A percentile compares a stretch with the other conserved stretches of the same genome.
These are phyloP conservation scores for Eucalyptus erythrocorys DNA, from an alignment of 345 rosid species.

Conservation along the genomic window DNA sequence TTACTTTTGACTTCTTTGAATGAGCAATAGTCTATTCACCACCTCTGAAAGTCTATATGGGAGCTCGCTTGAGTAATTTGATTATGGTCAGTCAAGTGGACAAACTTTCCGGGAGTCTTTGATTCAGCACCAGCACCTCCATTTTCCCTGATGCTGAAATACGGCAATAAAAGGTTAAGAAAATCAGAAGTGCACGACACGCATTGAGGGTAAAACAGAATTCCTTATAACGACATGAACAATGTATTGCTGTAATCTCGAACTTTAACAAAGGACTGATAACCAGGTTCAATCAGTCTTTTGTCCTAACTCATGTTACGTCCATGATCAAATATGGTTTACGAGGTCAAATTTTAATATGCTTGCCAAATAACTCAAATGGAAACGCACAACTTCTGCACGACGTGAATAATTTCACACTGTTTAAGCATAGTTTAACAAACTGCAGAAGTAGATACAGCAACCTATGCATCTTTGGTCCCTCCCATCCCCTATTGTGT, in stretches of 20 bases:
- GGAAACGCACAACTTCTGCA: background rate
- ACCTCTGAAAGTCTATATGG: background rate
- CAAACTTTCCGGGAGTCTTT: background rate
- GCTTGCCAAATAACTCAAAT: background rate
- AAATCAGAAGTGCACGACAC: background rate
- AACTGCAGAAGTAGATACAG: background rate
- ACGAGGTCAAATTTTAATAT: background rate
- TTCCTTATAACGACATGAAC: background rate
- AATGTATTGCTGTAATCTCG: background rate
- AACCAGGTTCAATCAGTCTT: background rate
- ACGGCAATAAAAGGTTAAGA: accelerated
- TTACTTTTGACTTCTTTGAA: background rate
- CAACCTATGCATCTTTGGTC: background rate
- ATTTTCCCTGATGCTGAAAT: background rate
- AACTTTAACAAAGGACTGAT: background rate
- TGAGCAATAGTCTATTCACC: background rate
- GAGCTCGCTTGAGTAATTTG: background rate
- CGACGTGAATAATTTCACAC: background rate
- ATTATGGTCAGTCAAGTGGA: background rate
- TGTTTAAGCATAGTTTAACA: background rate
- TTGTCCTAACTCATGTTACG: background rate
- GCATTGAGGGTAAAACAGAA: background rate
- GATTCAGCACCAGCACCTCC: background rate
- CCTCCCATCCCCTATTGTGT: background rate
- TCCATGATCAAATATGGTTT: background rate